phyloP scores from a whole-genome alignment of 768 basidiomycete species.

The Holtermannia corniformis region DNA sequence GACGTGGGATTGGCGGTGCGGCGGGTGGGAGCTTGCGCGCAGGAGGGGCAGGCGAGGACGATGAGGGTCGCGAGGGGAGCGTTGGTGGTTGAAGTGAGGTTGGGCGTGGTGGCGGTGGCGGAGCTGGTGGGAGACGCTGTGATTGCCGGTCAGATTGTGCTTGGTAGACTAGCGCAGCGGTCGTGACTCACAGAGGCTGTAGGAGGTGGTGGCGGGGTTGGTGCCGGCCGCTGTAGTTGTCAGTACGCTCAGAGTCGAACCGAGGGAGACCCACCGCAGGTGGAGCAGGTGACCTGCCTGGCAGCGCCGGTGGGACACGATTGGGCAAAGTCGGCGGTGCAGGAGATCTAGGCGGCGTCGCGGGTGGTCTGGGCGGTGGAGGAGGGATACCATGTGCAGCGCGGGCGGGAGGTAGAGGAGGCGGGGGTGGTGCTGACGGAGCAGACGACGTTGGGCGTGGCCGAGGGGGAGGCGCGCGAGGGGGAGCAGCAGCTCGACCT shows the following conservation, averaged over 20 bases:
- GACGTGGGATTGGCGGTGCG: conserved; percentile 5
- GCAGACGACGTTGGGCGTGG: conserved; percentile 14
- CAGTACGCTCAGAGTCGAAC: too few species aligned
- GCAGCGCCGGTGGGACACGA: conserved; percentile 6
- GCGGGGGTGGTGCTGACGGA: conserved; percentile 2
- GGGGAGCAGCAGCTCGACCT: conserved; percentile 20
- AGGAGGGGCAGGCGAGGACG: conserved; percentile 29
- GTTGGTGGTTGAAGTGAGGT: conserved; percentile 6
- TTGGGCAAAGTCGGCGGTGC: conserved; percentile 12
- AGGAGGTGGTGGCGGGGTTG: conserved; percentile 13
- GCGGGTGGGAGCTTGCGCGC: conserved; percentile 17
- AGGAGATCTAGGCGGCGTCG: not conserved
- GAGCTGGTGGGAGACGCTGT: conserved; percentile 20
- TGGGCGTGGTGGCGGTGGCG: conserved; percentile 21
- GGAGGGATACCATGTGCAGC: conserved; percentile 9
- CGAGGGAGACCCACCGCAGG: too few species aligned
- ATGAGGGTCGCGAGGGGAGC: conserved; percentile 17
- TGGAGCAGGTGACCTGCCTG: conserved; percentile 7
- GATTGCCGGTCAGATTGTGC: not conserved
- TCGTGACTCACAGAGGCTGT: too few species aligned
- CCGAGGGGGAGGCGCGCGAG: conserved; percentile 33
- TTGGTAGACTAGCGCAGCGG: conserved; percentile 6
- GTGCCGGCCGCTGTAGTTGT: conserved; percentile 11
- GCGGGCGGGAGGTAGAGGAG: conserved; percentile 14
- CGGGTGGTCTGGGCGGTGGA: not conserved